Conservation (phyloP, 352 stramenopile genomes). For the Phytophthora sojae region DNA sequence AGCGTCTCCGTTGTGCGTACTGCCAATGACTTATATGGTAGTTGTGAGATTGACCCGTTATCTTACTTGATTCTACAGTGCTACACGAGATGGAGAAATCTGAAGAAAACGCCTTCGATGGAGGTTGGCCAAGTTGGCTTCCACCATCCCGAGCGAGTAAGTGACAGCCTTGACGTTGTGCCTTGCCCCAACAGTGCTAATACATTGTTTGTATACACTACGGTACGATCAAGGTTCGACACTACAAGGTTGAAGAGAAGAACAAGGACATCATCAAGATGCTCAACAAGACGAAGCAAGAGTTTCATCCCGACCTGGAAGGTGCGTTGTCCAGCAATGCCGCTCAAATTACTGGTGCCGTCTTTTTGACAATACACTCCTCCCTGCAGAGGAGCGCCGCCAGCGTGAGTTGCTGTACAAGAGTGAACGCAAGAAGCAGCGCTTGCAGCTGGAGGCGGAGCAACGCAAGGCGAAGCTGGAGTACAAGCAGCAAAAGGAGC, state of each 20-base stretch:
- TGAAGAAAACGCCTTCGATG: constrained; percentile 92
- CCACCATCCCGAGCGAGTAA: constrained; percentile 71
- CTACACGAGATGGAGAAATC: constrained; percentile 94
- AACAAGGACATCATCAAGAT: constrained; percentile 88
- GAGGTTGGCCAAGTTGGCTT: constrained; percentile 92
- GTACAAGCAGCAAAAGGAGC: constrained; percentile 77
- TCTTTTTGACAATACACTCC: constrained; percentile 35
- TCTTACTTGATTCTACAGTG: constrained; percentile 49
- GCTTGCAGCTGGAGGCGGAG: constrained; percentile 56
- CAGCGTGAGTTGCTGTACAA: constrained; percentile 80
- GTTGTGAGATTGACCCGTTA: neutral
- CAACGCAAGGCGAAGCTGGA: constrained; percentile 64
- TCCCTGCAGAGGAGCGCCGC: constrained; percentile 57
- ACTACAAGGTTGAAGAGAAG: constrained; percentile 82
- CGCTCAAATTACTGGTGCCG: neutral
- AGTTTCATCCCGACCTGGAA: constrained; percentile 82
- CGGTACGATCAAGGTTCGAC: constrained; percentile 55
- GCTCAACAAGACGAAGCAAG: constrained; percentile 88
- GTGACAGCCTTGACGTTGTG: constrained; percentile 5
- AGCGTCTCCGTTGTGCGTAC: constrained; percentile 79
- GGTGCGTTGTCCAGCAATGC: constrained; percentile 35
- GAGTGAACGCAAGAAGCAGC: constrained; percentile 73
- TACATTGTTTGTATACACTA: too few species aligned
- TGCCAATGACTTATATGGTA: neutral
- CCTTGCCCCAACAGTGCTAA: neutral